These are phyloP conservation scores for Breviolum minutum DNA, from an alignment of 73 alveolate genomes.

Conservation along the genomic window DNA sequence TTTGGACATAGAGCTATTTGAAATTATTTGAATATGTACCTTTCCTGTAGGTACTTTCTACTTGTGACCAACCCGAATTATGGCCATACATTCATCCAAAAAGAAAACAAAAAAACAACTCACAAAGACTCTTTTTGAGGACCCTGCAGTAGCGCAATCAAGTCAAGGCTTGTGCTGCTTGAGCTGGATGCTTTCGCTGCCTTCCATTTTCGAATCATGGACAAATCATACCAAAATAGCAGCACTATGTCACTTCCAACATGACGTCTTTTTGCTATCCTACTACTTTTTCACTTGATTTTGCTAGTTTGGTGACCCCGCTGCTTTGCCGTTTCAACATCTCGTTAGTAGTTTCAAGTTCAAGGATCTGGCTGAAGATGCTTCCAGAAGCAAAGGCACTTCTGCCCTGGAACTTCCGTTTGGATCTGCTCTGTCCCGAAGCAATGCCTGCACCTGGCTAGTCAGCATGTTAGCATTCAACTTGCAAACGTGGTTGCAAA, in stretches of 20 bases:
- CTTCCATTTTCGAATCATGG: background rate
- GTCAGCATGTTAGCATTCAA: background rate
- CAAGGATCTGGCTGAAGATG: background rate
- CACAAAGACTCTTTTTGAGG: background rate
- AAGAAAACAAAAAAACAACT: no score
- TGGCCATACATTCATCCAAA: no score
- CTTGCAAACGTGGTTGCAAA: background rate
- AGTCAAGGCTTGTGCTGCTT: slow-evolving; percentile 54
- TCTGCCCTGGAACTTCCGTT: slow-evolving; percentile 12
- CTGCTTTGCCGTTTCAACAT: background rate
- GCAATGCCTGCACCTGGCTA: slow-evolving; percentile 65
- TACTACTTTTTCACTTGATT: no score
- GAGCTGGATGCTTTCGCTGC: slow-evolving; percentile 24
- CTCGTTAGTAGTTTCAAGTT: no score
- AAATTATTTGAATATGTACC: no score
- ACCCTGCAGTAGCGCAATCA: slow-evolving; percentile 43
- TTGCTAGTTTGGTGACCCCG: background rate
- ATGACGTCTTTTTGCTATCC: no score
- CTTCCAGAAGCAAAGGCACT: slow-evolving; percentile 15
- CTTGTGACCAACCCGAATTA: no score
- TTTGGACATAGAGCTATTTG: no score
- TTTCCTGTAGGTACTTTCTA: no score
- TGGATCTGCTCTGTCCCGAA: slow-evolving; percentile 88
- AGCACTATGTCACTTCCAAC: no score
- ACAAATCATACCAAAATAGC: no score